A percentile compares a stretch with the other conserved stretches of the same genome.
Evolutionary conservation across 2,329 filamentous ascomycete species (phyloP).

Genomic region (Amauroascus niger): DNA sequence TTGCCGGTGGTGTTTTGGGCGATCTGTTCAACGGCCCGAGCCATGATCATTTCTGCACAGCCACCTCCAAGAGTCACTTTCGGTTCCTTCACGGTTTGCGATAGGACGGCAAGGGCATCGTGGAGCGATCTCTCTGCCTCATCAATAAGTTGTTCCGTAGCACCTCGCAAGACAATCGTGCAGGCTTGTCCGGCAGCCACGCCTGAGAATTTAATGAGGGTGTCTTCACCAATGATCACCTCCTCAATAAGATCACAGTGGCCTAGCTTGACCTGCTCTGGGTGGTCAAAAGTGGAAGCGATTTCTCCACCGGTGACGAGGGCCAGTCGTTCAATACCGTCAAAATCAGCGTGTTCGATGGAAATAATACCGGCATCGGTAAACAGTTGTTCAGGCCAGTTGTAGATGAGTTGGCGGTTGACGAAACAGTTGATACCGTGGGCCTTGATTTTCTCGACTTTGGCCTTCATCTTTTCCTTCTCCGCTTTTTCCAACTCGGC

Average conservation of each 20-base stretch:
- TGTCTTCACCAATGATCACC: conserved; percentile 96
- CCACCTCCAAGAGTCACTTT: conserved; percentile 89
- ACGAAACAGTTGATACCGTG: conserved; percentile 99
- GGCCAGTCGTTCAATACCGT: conserved; percentile 89
- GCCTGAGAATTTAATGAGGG: conserved; percentile 92
- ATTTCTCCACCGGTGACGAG: conserved; percentile 97
- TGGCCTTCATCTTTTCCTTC: conserved; percentile 98
- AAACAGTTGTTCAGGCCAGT: conserved; percentile 99
- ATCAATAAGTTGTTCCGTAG: conserved; percentile 91
- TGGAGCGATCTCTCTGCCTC: conserved; percentile 94
- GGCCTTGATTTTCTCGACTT: conserved; percentile 97
- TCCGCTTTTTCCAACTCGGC: conserved; percentile 98
- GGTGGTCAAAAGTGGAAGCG: conserved; percentile 94
- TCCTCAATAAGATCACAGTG: conserved; percentile 95
- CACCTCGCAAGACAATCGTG: conserved; percentile 91
- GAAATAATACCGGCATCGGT: conserved; percentile 96
- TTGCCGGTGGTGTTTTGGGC: conserved; percentile 93
- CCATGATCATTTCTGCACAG: conserved; percentile 98
- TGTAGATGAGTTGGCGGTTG: conserved; percentile 98
- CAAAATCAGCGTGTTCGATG: conserved; percentile 98
- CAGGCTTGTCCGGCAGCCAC: conserved; percentile 89
- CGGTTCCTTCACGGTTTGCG: conserved; percentile 90
- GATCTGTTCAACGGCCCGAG: conserved; percentile 88
- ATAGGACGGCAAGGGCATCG: conserved; percentile 90
- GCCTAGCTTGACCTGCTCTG: conserved; percentile 91